Evolutionary conservation across 257 asterid genomes (phyloP), one percentile per base, ranked within the genome.

Genomic region (Misopates orontium): DNA sequence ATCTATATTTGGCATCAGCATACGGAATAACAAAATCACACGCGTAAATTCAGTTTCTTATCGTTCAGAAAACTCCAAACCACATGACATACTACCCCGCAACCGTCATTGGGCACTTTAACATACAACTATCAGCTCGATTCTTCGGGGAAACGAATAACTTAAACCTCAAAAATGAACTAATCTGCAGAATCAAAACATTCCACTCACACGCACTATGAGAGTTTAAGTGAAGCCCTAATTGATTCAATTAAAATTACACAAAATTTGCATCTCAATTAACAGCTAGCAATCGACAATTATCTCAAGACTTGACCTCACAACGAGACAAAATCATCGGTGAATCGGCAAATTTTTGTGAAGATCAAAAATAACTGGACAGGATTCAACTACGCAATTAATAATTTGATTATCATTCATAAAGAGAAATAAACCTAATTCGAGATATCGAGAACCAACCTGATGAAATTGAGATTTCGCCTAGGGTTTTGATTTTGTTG

Each of bases 401-500:
- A 66, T 28, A 1, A 36, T 21, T 31, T 17, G 59, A 56, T 57
- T 23, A 16, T 24, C 56, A 67, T n/a, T n/a, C n/a, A 57, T 5
- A 56, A 67, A 15, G 5, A 39, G 40, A 70, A 58, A 9, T 28
- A 16, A 66, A 66, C 58, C n/a, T 21, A 54, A 68, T 28, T 64
- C 1, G 9, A 41, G 15, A 65, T 62, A 61, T 54, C 69, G 60
- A 60, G 59, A 73, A 31, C 69, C n/a, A 76, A 76, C 87, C 80
- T 68, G 68, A 52, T 48, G 16, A 24, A 64, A 62, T 66, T 65
- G 17, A 70, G 68, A 69, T 66, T 76, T 50, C 42, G 59, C 60
- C 77, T 75, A 73, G 75, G 77, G 80, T 76, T 76, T 76, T 74
- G 78, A 70, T 67, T 65, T 58, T 66, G 48, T 57, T 53, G 62